Base-by-base conservation (phyloP, 2,329 filamentous ascomycete species). In the Trichophyton schoenleinii region DNA sequence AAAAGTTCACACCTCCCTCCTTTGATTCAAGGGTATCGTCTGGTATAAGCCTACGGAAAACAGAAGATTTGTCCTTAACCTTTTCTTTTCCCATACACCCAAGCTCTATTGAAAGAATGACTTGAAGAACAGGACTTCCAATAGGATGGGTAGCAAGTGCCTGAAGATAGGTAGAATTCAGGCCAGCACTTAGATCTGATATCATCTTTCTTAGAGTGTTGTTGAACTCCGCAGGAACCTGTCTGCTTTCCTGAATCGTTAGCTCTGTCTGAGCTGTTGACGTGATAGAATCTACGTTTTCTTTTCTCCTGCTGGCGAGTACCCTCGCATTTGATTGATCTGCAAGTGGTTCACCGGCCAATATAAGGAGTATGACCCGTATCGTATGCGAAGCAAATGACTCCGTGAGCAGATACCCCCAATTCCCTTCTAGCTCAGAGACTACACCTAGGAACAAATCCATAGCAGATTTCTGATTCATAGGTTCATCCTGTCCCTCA, bases 281-380 rank as follows among this genome's bases (percentile, higher is more conserved):
- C 1, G 77, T 77, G 1, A 77, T 73, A 49, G 81, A 81, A 1
- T 87, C 83, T 58, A 95, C 81, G 66, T 88, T 86, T 74, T 97
- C 91, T 75, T 97, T 97, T 76, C 86, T 91, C 74, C 89, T 91
- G 79, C 92, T 96, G 71, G 92, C 89, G 55, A 96, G 75, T n/a
- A 95, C 77, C 0, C 86, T 85, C 71, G 86, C 86, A 25, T 82
- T 85, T 0, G 85, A 81, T 0, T 81, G 76, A 62, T 87, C 83
- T 62, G 90, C 85, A 3, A 96, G 77, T 0, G 91, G 86, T 63
- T 89, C 82, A 5, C 94, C 94, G 0, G 92, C 89, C 3, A 99
- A 79, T 0, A 97, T 85, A 2, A 96, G 78, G 0, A 99, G 79
- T 7, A 99, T 80, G 0, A 96, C 89, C 57, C 94, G 85, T 49